Conservation (phyloP, 1,284 basidiomycete genomes). For the Ganoderma sinense region DNA sequence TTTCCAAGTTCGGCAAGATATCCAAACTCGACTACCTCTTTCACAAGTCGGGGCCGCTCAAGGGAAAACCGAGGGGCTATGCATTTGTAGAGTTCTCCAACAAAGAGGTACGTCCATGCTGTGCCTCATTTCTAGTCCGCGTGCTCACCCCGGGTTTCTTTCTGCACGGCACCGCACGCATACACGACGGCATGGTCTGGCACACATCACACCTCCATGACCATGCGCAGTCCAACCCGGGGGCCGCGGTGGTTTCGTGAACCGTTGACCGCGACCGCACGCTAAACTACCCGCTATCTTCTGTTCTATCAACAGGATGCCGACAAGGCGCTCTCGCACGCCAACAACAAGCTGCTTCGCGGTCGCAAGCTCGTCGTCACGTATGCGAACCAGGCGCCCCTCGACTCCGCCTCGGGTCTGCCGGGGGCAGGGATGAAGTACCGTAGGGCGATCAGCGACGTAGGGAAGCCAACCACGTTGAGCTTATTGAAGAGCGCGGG, state of each 20-base stretch:
- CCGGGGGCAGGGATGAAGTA: slow-evolving; percentile 34
- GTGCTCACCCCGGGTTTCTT: slow-evolving; percentile 61
- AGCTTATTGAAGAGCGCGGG: slow-evolving; percentile 83
- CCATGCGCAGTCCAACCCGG: slow-evolving; percentile 30
- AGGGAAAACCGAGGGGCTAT: slow-evolving; percentile 94
- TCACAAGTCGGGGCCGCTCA: slow-evolving; percentile 89
- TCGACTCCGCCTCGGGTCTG: slow-evolving; percentile 41
- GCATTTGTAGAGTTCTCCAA: slow-evolving; percentile 91
- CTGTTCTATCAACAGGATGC: slow-evolving; percentile 72
- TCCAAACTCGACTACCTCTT: slow-evolving; percentile 94
- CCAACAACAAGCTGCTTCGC: slow-evolving; percentile 84
- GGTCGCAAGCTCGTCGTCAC: slow-evolving; percentile 91
- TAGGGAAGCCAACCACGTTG: slow-evolving; percentile 83
- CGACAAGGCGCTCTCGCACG: slow-evolving; percentile 74
- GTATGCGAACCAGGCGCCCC: slow-evolving; percentile 83
- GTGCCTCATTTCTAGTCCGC: slow-evolving; percentile 23
- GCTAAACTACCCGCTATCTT: slow-evolving; percentile 27
- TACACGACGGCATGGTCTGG: slow-evolving; percentile 20
- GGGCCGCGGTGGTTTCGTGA: slow-evolving; percentile 18
- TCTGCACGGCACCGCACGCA: slow-evolving; percentile 25
- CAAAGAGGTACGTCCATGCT: slow-evolving; percentile 72
- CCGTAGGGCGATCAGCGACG: slow-evolving; percentile 61
- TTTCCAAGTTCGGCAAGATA: slow-evolving; percentile 91
- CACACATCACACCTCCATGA: slow-evolving; percentile 17
- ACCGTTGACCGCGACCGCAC: slow-evolving; percentile 9